Conservation (phyloP, 169 alveolate genomes). For the Plasmodium sp. region DNA sequence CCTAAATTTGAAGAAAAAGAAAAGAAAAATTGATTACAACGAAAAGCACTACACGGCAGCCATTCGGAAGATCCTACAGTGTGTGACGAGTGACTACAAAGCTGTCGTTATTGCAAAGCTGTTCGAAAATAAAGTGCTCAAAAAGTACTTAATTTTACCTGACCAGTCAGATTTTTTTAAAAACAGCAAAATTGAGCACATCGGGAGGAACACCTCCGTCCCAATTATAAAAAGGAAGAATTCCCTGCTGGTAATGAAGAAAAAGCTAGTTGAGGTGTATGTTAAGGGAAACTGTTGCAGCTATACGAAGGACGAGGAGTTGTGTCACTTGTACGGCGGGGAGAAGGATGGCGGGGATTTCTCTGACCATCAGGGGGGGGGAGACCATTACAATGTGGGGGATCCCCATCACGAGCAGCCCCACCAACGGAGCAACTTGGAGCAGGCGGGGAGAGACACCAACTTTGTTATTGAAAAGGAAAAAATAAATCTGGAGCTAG, state of each 20-base stretch:
- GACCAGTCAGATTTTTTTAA: constrained; percentile 16
- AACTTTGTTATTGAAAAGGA: constrained; percentile 47
- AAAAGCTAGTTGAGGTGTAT: constrained; percentile 14
- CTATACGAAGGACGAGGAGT: constrained; percentile 33
- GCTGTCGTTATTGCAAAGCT: constrained; percentile 31
- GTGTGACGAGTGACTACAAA: constrained; percentile 34
- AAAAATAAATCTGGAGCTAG: constrained; percentile 23
- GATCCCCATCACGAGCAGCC: background rate
- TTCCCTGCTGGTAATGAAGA: constrained; percentile 1
- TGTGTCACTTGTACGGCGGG: background rate
- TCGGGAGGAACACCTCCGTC: constrained; percentile 17
- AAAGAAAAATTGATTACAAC: constrained; percentile 51
- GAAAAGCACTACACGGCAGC: constrained; percentile 37
- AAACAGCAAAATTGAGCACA: constrained; percentile 27
- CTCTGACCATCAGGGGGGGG: background rate
- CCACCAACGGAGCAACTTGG: background rate
- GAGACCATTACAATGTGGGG: background rate
- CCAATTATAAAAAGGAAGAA: constrained; percentile 37
- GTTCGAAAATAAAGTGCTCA: constrained; percentile 22
- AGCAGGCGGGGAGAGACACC: constrained; percentile 5
- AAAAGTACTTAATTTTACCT: constrained; percentile 27
- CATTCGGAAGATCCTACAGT: constrained; percentile 21
- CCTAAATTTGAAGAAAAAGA: constrained; percentile 64
- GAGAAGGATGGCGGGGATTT: background rate
- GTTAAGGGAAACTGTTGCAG: constrained; percentile 56